Evolutionary conservation across 163 green algal species (phyloP).

Genomic region (Scenedesmus sp.): DNA sequence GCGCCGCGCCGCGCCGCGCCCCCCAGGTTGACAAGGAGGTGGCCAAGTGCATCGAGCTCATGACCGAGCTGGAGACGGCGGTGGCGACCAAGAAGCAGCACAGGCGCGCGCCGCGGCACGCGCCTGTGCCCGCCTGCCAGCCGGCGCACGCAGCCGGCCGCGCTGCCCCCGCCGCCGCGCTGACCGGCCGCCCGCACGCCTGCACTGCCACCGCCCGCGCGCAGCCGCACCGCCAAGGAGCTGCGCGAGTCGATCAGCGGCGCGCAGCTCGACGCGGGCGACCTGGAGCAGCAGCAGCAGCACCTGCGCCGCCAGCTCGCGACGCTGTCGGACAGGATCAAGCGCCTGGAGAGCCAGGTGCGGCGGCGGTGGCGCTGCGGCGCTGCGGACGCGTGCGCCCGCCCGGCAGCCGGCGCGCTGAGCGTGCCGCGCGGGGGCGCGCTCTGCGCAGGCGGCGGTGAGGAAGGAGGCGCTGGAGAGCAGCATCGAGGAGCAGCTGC

Average conservation of each 20-base stretch:
- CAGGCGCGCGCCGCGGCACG: not conserved
- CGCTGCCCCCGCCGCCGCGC: too few relatives aligned
- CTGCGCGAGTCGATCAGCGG: conserved; percentile 66
- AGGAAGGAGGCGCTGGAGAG: conserved; percentile 76
- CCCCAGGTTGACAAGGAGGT: conserved; percentile 69
- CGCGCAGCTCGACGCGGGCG: conserved; percentile 39
- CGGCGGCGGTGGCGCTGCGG: not conserved
- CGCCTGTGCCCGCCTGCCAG: too few relatives aligned
- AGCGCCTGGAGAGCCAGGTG: conserved; percentile 74
- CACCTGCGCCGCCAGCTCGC: conserved; percentile 75
- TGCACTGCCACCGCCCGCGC: too few relatives aligned
- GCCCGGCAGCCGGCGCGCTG: too few relatives aligned
- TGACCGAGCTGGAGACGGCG: conserved; percentile 69
- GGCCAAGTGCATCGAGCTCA: conserved; percentile 57
- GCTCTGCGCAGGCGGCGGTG: conserved; percentile 58
- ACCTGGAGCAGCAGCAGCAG: conserved; percentile 61
- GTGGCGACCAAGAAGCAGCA: conserved; percentile 61
- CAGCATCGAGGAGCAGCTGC: conserved; percentile 61
- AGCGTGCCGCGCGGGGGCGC: too few relatives aligned
- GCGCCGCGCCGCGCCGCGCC: too few relatives aligned
- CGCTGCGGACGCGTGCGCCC: too few relatives aligned
- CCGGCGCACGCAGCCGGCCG: too few relatives aligned
- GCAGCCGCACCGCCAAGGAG: conserved; percentile 70
- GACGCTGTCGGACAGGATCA: conserved; percentile 75
- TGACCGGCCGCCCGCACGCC: too few relatives aligned